phyloP scores from a whole-genome alignment of 2,329 filamentous ascomycete species.

The Sporothrix humicola region DNA sequence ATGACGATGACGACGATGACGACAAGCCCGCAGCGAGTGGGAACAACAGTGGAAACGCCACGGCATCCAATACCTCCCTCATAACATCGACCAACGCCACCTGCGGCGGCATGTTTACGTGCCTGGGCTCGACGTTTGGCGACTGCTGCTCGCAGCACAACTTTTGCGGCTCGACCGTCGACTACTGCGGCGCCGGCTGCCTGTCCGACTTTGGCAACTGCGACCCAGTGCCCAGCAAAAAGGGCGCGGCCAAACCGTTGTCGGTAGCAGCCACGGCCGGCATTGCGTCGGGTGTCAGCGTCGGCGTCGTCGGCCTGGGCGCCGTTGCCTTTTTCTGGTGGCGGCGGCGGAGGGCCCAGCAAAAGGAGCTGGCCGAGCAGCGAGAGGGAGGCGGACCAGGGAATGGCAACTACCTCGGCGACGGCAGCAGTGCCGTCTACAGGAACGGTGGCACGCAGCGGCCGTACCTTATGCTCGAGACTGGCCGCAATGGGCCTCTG shows the following conservation, averaged over 20 bases:
- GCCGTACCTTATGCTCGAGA: conserved; percentile 2
- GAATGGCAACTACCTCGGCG: background rate
- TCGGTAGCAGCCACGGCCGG: conserved; percentile 23
- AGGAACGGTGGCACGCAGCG: background rate
- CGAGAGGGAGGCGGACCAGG: background rate
- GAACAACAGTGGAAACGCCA: background rate
- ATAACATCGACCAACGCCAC: conserved; percentile 23
- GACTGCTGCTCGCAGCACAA: conserved; percentile 35
- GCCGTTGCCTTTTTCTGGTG: conserved; percentile 18
- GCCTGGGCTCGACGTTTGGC: conserved; percentile 30
- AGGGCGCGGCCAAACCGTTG: background rate
- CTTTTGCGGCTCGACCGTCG: conserved; percentile 31
- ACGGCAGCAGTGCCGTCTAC: conserved; percentile 5
- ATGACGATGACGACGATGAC: background rate
- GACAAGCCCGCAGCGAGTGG: background rate
- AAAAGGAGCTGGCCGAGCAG: background rate
- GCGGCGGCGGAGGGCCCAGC: background rate
- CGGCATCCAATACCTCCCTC: background rate
- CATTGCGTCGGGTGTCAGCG: conserved; percentile 20
- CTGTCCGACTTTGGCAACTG: conserved; percentile 27
- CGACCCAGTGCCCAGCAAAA: background rate
- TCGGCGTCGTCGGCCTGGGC: background rate
- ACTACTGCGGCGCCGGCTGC: conserved; percentile 35
- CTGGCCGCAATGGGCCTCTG: background rate
- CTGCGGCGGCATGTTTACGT: conserved; percentile 34